Percentiles rank a stretch among this genome's conserved stretches.
Conservation (phyloP, 2,329 filamentous ascomycete species). For the Talaromyces sp. region DNA sequence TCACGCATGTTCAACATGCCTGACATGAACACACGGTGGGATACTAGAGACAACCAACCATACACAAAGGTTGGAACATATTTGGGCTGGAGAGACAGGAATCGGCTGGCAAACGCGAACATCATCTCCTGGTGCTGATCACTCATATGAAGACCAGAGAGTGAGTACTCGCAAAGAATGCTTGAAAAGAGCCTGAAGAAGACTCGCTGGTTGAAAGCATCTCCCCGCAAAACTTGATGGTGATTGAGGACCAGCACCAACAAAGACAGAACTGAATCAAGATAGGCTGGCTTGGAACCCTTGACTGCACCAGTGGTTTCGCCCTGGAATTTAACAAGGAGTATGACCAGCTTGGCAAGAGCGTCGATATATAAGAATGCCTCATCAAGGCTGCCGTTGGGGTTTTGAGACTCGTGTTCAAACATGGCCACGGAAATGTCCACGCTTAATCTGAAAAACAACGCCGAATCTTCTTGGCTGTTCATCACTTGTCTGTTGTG, state of each 20-base stretch:
- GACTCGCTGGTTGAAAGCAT: slow-evolving; percentile 80
- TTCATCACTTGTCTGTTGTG: slow-evolving; percentile 71
- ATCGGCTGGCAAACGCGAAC: slow-evolving; percentile 67
- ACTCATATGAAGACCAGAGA: slow-evolving; percentile 57
- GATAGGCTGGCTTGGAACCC: slow-evolving; percentile 65
- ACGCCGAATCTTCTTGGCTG: slow-evolving; percentile 70
- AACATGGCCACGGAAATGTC: slow-evolving; percentile 76
- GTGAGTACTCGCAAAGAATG: slow-evolving; percentile 72
- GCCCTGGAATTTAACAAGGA: slow-evolving; percentile 70
- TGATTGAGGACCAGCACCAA: slow-evolving; percentile 78
- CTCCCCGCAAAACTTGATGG: slow-evolving; percentile 76
- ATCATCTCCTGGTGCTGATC: slow-evolving; percentile 68
- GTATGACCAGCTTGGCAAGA: slow-evolving; percentile 74
- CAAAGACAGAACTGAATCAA: slow-evolving; percentile 77
- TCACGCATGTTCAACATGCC: slow-evolving; percentile 68
- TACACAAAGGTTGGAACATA: slow-evolving; percentile 81
- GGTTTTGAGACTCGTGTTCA: slow-evolving; percentile 65
- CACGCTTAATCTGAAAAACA: slow-evolving; percentile 78
- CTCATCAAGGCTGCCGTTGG: slow-evolving; percentile 60
- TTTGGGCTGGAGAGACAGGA: slow-evolving; percentile 72
- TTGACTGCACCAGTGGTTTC: slow-evolving; percentile 60
- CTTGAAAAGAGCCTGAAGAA: slow-evolving; percentile 89
- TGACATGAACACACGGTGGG: slow-evolving; percentile 82
- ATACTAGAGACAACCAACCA: slow-evolving; percentile 77
- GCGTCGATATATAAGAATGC: slow-evolving; percentile 71